Base-by-base conservation (phyloP, 1,284 basidiomycete species). In the Coniophora puteana region DNA sequence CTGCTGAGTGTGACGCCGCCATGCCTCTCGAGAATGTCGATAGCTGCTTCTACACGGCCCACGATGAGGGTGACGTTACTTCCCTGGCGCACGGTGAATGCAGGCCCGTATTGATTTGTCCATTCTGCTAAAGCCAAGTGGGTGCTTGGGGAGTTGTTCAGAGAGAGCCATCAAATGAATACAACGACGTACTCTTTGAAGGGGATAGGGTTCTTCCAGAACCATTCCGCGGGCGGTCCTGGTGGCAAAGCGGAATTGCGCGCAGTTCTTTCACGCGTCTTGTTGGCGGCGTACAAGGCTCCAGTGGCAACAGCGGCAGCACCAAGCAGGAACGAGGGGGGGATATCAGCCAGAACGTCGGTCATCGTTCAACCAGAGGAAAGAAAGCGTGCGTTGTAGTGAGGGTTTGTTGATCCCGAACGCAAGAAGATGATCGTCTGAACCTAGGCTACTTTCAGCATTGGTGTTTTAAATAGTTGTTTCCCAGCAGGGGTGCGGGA, bases 11-110 rank as follows among this genome's bases (percentile, higher is more conserved):
- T 52, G 5, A 44, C 46, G 0, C 45, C 44, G 2, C 63, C 62
- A 18, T 61, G 47, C 43, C 62, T 68, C 36, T 69, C 65, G 51
- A 67, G 61, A 12, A 68, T 60, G 5, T 61, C 58, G 1, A 43
- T 41, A 5, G 43, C 45, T 3, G 62, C 50, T 45, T 67, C 54
- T 27, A 61, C 48, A 11, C 55, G 42, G 8, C 55, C 51, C 5
- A 69, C 50, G 3, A 67, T 44, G 14, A 67, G 44, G 8, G 50
- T 18, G 5, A 59, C 26, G 2, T 53, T 41, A 5, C 46, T 46
- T 3, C 61, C 61, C 22, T 54, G 52, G 23, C 55, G 45, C 17
- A 66, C 42, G 0, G 55, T 48, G 32, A 64, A 42, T 2, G 65
- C 50, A 1, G 66, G 56, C 0, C 65, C 67, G 34, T 68, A 68